Evolutionary conservation across 2,329 filamentous ascomycete genomes (phyloP), one percentile per base, ranked within the genome.

Genomic region (Calonectria henricotiae): DNA sequence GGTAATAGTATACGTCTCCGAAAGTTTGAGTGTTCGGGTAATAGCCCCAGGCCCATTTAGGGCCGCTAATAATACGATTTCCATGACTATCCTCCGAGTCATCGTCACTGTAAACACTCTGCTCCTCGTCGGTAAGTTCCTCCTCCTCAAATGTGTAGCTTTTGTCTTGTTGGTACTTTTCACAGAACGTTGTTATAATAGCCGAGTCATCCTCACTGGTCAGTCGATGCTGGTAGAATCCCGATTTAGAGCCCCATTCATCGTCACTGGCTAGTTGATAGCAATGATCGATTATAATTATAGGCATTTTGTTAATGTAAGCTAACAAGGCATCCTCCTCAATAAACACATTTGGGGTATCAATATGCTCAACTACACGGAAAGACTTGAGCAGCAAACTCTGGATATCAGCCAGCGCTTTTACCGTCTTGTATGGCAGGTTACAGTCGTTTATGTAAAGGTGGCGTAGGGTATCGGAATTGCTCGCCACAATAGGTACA

Each of bases 41-140:
- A 20, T 44, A 27, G 9, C 54, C 20, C 62, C 47, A 64, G 3
- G 9, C 17, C 62, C 47, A 64, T 11, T 64, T 64, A 25, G 62
- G 62, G 17, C 46, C 47, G 7, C 25, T 64, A 6, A 20, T 44
- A 25, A 13, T 11, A 6, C 61, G 44, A 25, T 23, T n/a, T 37
- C 51, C n/a, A 7, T 11, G 20, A 37, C 61, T 63, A 20, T 63
- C 43, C 13, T 63, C 32, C 2, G 61, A 63, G 44, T 17, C 32
- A 23, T 25, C 23, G 13, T 62, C 43, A n/a, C 32, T 51, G 20
- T 13, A 41, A 35, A 23, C 32, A 3, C 20, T 27, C 23, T 30
- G 11, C 23, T 55, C 5, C 5, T 64, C 54, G 35, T 25, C 5
- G 30, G 32, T 20, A 20, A 20, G 20, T 20, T 20, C 20, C 20